Conservation (phyloP, 345 rosid genomes). For the Rhodamnia argentea region DNA sequence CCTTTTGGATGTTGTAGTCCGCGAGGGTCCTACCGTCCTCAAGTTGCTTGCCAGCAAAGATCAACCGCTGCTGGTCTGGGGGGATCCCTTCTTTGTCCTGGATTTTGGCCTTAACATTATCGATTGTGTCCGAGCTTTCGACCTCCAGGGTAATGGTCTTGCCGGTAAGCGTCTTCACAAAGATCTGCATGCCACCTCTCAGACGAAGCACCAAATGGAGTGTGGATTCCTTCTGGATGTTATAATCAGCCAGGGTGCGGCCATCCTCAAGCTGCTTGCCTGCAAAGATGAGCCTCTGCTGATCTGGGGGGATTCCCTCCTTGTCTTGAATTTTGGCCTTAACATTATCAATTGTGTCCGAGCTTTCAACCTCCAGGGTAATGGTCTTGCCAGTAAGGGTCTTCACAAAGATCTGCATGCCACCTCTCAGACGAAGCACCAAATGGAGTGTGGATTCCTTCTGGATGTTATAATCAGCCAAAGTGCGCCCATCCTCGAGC, state of each 20-base stretch:
- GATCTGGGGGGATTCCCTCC: conserved; percentile 42
- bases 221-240: conserved; percentile 44
- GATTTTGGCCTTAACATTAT: background rate
- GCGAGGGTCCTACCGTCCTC: background rate
- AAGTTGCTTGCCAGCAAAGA: background rate
- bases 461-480: conserved; percentile 36
- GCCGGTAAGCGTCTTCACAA: conserved; percentile 14
- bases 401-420: conserved; percentile 32
- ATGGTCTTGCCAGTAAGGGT: conserved; percentile 31
- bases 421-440: conserved; percentile 29
- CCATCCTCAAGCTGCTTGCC: conserved; percentile 48
- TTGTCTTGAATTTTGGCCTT: conserved; percentile 43
- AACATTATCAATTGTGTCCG: conserved; percentile 36
- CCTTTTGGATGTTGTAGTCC: background rate
- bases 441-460: conserved; percentile 32
- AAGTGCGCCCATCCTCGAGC: conserved; percentile 32
- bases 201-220: conserved; percentile 22
- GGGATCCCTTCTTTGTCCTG: background rate
- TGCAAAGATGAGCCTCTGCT: conserved; percentile 35
- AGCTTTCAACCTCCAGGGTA: conserved; percentile 35
- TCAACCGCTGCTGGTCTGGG: background rate
- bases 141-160: conserved; percentile 15
- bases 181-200: conserved; percentile 15
- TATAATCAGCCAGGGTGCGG: conserved; percentile 36
- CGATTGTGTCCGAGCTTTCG: conserved; percentile 8